These are phyloP conservation scores for Globisporangium barbulae DNA, from an alignment of 352 stramenopile genomes.

Conservation along the genomic window DNA sequence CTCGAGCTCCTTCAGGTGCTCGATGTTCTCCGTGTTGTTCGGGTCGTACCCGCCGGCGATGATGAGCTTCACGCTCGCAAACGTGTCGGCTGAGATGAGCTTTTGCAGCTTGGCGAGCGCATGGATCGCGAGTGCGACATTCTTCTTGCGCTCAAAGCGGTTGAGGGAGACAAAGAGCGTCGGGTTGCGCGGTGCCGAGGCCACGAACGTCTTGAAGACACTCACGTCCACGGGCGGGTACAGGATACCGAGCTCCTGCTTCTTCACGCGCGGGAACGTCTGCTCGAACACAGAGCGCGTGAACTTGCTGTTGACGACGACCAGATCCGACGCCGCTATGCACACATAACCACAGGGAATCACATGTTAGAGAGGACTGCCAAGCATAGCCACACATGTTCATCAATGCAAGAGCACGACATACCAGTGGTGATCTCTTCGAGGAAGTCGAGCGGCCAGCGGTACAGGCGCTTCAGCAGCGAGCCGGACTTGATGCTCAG, in stretches of 20 bases:
- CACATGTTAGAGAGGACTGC: not conserved
- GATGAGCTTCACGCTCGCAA: slow-evolving; percentile 78
- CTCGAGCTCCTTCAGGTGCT: slow-evolving; percentile 91
- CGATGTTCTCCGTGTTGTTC: slow-evolving; percentile 95
- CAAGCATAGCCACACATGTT: slow-evolving; percentile 13
- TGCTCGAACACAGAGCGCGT: slow-evolving; percentile 88
- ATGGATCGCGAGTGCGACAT: slow-evolving; percentile 89
- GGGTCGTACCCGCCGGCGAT: slow-evolving; percentile 96
- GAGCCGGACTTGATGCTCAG: slow-evolving; percentile 70
- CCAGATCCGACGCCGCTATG: slow-evolving; percentile 80
- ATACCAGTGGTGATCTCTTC: slow-evolving; percentile 92
- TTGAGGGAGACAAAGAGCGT: slow-evolving; percentile 95
- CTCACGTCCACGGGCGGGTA: slow-evolving; percentile 93
- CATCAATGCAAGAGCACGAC: slow-evolving; percentile 24
- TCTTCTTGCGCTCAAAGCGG: slow-evolving; percentile 99
- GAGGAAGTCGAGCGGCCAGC: slow-evolving; percentile 88
- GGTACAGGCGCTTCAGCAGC: slow-evolving; percentile 86
- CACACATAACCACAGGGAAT: not conserved
- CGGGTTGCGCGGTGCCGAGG: slow-evolving; percentile 34
- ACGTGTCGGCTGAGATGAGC: slow-evolving; percentile 33
- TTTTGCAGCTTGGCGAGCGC: slow-evolving; percentile 61
- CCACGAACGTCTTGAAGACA: slow-evolving; percentile 42
- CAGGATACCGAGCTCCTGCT: slow-evolving; percentile 79
- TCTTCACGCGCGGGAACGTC: slow-evolving; percentile 79
- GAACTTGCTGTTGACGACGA: slow-evolving; percentile 97